Conservation (phyloP, 169 alveolate genomes). For the Eimeria falciformis region DNA sequence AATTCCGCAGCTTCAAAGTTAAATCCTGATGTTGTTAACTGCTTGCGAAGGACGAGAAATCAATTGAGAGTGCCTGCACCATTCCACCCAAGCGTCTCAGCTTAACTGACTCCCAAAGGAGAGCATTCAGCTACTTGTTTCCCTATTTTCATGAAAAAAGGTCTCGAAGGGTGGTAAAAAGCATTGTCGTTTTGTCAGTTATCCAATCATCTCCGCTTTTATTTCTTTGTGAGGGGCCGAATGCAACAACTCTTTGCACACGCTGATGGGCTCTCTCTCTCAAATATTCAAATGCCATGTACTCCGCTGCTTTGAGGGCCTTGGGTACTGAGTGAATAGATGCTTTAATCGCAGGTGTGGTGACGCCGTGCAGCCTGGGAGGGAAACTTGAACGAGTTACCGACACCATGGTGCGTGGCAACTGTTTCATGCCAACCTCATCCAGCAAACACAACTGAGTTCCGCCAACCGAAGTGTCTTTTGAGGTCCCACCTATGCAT, state of each 20-base stretch:
- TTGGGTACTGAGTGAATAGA: constrained; percentile 54
- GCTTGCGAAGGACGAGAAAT: too few species aligned
- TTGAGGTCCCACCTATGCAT: background rate
- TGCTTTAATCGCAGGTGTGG: constrained; percentile 46
- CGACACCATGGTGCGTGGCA: background rate
- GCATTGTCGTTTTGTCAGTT: background rate
- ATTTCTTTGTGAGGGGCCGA: too few species aligned
- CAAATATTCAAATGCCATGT: constrained; percentile 12
- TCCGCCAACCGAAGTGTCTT: background rate
- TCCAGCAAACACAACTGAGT: background rate
- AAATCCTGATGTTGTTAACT: too few species aligned
- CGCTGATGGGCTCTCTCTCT: constrained; percentile 52
- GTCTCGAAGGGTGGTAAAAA: constrained; percentile 11
- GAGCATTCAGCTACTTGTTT: too few species aligned
- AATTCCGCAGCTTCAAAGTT: too few species aligned
- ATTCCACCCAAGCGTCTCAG: too few species aligned
- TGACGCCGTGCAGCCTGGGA: constrained; percentile 34
- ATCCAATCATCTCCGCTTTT: too few species aligned
- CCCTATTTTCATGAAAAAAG: too few species aligned
- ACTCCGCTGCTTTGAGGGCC: constrained; percentile 32
- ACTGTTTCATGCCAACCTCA: background rate
- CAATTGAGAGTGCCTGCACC: too few species aligned
- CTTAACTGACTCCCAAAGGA: too few species aligned
- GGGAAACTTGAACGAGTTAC: constrained; percentile 56
- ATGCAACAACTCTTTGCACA: constrained; percentile 21